phyloP scores from a whole-genome alignment of 2,329 filamentous ascomycete genomes.

The Stagonosporopsis chrysanthemi region DNA sequence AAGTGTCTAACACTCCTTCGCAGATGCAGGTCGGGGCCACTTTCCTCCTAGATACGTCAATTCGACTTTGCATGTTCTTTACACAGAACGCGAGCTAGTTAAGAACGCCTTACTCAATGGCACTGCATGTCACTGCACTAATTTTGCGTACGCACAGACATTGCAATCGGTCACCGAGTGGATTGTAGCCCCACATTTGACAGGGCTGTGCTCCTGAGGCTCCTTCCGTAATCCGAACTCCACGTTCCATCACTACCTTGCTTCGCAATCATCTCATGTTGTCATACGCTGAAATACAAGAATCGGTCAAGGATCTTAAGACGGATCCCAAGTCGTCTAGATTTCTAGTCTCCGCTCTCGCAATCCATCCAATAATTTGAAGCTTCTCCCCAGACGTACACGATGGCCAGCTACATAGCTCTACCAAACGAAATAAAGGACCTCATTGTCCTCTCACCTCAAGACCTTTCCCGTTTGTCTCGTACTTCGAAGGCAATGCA shows the following conservation, averaged over 20 bases:
- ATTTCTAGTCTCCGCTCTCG: background rate
- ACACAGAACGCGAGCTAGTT: background rate
- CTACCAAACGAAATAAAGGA: constrained; percentile 7
- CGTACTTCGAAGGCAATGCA: constrained; percentile 11
- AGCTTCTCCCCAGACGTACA: background rate
- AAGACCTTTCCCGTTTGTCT: constrained; percentile 9
- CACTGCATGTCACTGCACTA: background rate
- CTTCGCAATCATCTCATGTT: background rate
- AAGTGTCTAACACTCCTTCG: no score
- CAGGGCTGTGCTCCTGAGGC: background rate
- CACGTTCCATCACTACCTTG: background rate
- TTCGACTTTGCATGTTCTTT: background rate
- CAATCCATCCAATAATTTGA: background rate
- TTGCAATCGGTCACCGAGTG: background rate
- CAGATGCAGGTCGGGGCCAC: background rate
- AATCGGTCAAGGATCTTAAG: background rate
- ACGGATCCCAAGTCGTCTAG: background rate
- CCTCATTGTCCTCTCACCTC: constrained; percentile 1
- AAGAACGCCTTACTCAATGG: background rate
- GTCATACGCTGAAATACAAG: background rate
- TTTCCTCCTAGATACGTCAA: background rate
- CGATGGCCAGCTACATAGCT: constrained; percentile 8
- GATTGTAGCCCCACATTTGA: background rate
- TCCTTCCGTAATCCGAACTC: background rate
- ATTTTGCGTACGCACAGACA: background rate